Conservation (phyloP, 1,284 basidiomycete genomes). For the Leccinum griseonigrum region DNA sequence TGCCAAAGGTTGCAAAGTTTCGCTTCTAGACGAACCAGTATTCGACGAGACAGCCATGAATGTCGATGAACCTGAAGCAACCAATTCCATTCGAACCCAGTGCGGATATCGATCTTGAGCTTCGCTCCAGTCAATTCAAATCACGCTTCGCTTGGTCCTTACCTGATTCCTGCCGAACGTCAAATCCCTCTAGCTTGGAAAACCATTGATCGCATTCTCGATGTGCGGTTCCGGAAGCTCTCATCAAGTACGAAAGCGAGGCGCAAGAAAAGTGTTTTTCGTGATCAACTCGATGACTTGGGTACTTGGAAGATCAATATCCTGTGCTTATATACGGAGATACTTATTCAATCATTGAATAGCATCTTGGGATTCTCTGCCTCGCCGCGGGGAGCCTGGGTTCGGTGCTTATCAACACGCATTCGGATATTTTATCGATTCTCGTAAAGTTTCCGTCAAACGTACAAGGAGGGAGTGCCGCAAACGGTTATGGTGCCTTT, state of each 20-base stretch:
- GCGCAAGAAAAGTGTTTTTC: conserved; percentile 26
- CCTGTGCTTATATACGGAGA: not conserved
- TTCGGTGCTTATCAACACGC: conserved; percentile 68
- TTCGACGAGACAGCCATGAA: conserved; percentile 35
- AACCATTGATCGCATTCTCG: conserved; percentile 79
- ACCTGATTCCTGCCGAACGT: conserved; percentile 61
- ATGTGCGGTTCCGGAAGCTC: conserved; percentile 62
- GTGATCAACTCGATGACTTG: conserved; percentile 45
- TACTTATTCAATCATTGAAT: conserved; percentile 9
- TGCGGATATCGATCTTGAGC: conserved; percentile 38
- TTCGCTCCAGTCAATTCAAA: conserved; percentile 26
- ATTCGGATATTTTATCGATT: conserved; percentile 61
- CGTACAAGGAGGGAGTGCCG: conserved; percentile 43
- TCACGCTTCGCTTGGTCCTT: conserved; percentile 34
- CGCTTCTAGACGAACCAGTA: conserved; percentile 52
- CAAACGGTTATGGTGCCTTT: conserved; percentile 46
- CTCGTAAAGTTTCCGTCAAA: conserved; percentile 62
- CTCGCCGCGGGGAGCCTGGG: conserved; percentile 50
- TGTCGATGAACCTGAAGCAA: conserved; percentile 28
- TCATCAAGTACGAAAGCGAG: conserved; percentile 12
- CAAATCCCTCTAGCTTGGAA: conserved; percentile 75
- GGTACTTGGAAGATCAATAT: conserved; percentile 79
- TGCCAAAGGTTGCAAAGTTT: conserved; percentile 63
- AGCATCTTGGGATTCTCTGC: conserved; percentile 91
- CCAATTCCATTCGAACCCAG: conserved; percentile 35